Percentiles rank a stretch among this genome's conserved stretches.
Evolutionary conservation across 495 filamentous ascomycete species (phyloP).

Genomic region (Aspergillus hancockii): DNA sequence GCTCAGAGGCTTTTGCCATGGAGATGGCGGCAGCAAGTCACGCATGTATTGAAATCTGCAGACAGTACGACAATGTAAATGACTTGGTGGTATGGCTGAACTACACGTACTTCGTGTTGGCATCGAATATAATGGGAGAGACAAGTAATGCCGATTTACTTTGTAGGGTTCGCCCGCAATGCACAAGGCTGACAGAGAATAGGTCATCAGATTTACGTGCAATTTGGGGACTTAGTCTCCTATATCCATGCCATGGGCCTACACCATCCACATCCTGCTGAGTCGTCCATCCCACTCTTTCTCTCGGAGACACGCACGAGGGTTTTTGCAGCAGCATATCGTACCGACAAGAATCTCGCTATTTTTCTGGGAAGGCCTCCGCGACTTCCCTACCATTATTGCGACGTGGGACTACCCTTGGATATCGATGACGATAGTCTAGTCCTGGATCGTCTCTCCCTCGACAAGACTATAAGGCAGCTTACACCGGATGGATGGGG

Average conservation of each 20-base stretch:
- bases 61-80: slow-evolving; percentile 4
- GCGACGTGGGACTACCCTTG: slow-evolving; percentile 49
- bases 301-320: slow-evolving; percentile 43
- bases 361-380: slow-evolving; percentile 52
- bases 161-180: too few relatives aligned
- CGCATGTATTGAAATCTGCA: slow-evolving; percentile 12
- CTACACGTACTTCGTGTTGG: slow-evolving; percentile 2
- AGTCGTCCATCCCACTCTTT: slow-evolving; percentile 37
- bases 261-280: slow-evolving; percentile 20
- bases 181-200: neutral
- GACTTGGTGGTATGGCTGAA: slow-evolving; percentile 9
- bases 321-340: slow-evolving; percentile 44
- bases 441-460: slow-evolving; percentile 36
- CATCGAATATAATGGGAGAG: slow-evolving; percentile 5
- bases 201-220: slow-evolving; percentile 40
- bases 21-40: slow-evolving; percentile 11
- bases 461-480: slow-evolving; percentile 26
- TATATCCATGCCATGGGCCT: neutral
- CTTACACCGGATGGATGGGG: slow-evolving; percentile 49
- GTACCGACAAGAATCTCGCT: slow-evolving; percentile 43
- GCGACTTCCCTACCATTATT: slow-evolving; percentile 44
- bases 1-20: slow-evolving; percentile 3
- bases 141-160: neutral
- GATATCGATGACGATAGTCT: slow-evolving; percentile 48
- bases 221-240: slow-evolving; percentile 41